Evolutionary conservation across 176 grass and related monocot genomes (phyloP).

Genomic region (Musa beccarii): DNA sequence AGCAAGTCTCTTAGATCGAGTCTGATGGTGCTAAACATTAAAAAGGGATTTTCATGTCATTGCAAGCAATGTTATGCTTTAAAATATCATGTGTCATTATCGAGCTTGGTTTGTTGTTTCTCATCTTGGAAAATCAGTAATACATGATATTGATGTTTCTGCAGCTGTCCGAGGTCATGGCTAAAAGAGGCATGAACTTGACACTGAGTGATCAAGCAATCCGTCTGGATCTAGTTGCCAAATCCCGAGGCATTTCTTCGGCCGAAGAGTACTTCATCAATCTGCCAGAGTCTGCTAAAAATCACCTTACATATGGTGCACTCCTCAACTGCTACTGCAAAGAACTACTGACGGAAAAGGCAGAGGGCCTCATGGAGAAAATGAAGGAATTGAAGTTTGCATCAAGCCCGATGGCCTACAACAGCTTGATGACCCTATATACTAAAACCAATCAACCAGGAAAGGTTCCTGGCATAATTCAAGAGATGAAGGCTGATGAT

Average conservation of each 20-base stretch:
- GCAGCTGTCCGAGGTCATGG: constrained; percentile 75
- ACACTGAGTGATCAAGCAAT: constrained; percentile 86
- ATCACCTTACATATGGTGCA: constrained; percentile 78
- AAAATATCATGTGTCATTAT: background rate
- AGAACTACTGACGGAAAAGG: constrained; percentile 51
- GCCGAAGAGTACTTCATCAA: constrained; percentile 94
- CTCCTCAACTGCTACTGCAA: constrained; percentile 96
- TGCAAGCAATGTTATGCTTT: background rate
- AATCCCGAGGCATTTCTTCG: constrained; percentile 62
- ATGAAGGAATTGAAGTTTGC: constrained; percentile 86
- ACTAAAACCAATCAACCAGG: constrained; percentile 58
- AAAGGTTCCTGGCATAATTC: constrained; percentile 63
- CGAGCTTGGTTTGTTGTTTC: background rate
- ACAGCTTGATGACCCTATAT: constrained; percentile 88
- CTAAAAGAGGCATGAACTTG: constrained; percentile 80
- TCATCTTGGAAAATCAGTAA: background rate
- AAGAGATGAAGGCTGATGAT: constrained; percentile 77
- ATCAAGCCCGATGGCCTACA: constrained; percentile 72
- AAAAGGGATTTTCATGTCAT: background rate
- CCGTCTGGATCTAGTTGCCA: constrained; percentile 66
- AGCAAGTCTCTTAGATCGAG: too few species aligned
- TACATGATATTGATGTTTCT: constrained; percentile 11
- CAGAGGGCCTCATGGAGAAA: constrained; percentile 69
- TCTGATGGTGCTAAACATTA: background rate
- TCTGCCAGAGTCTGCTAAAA: constrained; percentile 78